Evolutionary conservation across 75 land plant genomes (phyloP), one percentile per base, ranked within the genome.

Genomic region (Selaginella tamariscina): DNA sequence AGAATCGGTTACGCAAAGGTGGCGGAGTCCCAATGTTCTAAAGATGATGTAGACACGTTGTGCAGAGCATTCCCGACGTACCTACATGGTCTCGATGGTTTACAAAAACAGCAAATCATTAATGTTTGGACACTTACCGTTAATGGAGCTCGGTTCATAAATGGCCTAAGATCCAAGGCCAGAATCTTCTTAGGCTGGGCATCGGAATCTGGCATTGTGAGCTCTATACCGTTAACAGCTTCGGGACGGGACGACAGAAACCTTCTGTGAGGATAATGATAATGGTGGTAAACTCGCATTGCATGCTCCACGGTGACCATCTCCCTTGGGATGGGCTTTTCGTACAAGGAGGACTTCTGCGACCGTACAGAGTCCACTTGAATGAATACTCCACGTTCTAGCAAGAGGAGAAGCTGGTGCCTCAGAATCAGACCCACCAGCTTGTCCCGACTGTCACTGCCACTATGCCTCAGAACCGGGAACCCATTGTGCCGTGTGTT

Each of bases 61-160:
- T 32, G 80, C 79, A 56, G 80, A 78, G 80, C 79, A 76, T 54
- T 78, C 79, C 29, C 63, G 77, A 28, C 80, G 80, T 33, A 78
- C 80, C 80, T 78, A 30, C 71, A 73, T 15, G 15, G 11, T 5
- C 49, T 5, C 5, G 11, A 15, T 39, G 11, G 49, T 39, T 39
- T 39, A 15, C 15, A 5, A 39, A 15, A 5, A 15, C 49, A n/a
- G n/a, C n/a, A n/a, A n/a, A n/a, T n/a, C 49, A 39, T 15, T 15
- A 5, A 39, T 5, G 15, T 15, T 5, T 5, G 49, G 15, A 39
- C 5, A 5, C 81, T 65, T 76, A 79, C 81, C 56, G 81, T 79
- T 23, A 79, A 30, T 31, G 81, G 81, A 32, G 79, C 79, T 32
- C 81, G 68, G 26, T 79, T 75, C 79, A 76, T 76, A 27, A 65